phyloP scores from a whole-genome alignment of 768 basidiomycete species.

The Mycena albidolilacea region DNA sequence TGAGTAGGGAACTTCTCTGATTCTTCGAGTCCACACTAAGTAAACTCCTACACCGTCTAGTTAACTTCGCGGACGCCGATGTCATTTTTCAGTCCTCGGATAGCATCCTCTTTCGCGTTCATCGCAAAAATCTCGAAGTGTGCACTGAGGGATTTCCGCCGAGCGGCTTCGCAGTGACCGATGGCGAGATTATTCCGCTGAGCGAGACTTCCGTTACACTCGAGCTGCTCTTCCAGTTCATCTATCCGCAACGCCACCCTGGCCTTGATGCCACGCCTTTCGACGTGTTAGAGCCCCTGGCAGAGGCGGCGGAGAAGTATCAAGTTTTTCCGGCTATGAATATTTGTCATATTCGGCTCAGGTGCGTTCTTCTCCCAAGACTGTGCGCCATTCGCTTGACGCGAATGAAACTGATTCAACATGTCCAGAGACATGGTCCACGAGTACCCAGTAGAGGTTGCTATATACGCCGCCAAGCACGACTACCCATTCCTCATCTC shows the following conservation, averaged over 20 bases:
- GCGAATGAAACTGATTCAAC: too few relatives aligned
- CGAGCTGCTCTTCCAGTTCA: constrained; percentile 37
- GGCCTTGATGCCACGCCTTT: too few relatives aligned
- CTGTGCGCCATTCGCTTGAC: too few relatives aligned
- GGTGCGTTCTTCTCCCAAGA: not conserved
- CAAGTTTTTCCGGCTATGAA: too few relatives aligned
- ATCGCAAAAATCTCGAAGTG: constrained; percentile 39
- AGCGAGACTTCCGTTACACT: constrained; percentile 21
- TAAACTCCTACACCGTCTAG: not conserved
- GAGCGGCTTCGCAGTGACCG: not conserved
- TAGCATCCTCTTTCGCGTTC: constrained; percentile 33
- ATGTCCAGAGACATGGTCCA: constrained; percentile 17
- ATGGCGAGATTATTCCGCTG: constrained; percentile 1
- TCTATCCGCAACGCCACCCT: constrained; percentile 41
- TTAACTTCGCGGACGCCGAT: constrained; percentile 31
- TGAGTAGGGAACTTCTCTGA: too few relatives aligned
- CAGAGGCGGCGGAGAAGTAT: too few relatives aligned
- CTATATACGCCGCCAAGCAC: constrained; percentile 20
- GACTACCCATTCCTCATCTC: constrained; percentile 26
- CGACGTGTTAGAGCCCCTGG: too few relatives aligned
- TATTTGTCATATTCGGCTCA: constrained; percentile 16
- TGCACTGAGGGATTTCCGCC: constrained; percentile 35
- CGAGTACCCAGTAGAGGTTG: constrained; percentile 24
- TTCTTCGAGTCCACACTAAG: too few relatives aligned
- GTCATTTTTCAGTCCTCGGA: constrained; percentile 36